These are phyloP conservation scores for Camellia granthamiana DNA, from an alignment of 148 eudicot genomes.

Conservation along the genomic window DNA sequence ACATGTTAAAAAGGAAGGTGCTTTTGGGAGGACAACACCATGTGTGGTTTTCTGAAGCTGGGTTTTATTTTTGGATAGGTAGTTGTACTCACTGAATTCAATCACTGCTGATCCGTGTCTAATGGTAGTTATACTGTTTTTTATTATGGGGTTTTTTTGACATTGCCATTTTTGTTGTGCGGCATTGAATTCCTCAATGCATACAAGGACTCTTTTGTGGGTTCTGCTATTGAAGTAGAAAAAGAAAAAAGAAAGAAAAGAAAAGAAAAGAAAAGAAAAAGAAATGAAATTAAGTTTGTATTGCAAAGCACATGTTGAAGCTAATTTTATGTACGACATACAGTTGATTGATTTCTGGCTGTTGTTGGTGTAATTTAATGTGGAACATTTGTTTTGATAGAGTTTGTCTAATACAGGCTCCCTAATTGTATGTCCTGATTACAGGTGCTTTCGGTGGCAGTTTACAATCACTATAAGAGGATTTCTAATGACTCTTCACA, in stretches of 20 bases:
- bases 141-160: no score
- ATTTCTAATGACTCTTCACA: conserved; percentile 71
- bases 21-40: not conserved
- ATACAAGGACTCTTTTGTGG: not conserved
- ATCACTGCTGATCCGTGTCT: no score
- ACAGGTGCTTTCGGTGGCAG: conserved; percentile 97
- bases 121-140: no score
- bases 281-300: not conserved
- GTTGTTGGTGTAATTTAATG: not conserved
- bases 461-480: conserved; percentile 95
- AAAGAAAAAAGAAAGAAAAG: not conserved
- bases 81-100: not conserved
- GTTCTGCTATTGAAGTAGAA: conserved; percentile 1
- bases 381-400: conserved; percentile 7
- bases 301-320: not conserved
- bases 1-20: not conserved
- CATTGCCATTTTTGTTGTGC: no score
- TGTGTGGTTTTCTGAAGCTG: not conserved
- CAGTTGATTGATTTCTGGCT: conserved; percentile 2
- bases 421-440: conserved; percentile 10
- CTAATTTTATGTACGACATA: not conserved
- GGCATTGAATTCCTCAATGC: not conserved
- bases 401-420: not conserved
- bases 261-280: not conserved
- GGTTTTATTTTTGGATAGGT: not conserved